These are phyloP conservation scores for Apocynum venetum DNA, from an alignment of 257 asterid genomes.

Conservation along the genomic window DNA sequence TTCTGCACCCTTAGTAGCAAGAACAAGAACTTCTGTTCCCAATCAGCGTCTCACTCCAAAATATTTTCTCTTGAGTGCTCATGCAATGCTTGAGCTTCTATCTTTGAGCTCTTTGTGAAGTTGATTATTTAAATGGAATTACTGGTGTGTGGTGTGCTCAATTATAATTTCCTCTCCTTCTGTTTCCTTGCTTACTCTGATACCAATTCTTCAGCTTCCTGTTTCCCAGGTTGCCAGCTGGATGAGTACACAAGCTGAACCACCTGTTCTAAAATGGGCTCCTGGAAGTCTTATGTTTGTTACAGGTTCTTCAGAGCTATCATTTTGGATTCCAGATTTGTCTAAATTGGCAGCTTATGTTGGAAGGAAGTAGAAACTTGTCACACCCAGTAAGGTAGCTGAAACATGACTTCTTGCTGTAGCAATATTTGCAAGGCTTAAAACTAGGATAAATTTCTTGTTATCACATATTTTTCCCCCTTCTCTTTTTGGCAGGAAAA, in stretches of 20 bases:
- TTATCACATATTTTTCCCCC: not conserved
- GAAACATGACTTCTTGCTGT: not conserved
- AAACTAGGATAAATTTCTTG: not conserved
- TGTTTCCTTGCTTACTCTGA: not conserved
- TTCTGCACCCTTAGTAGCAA: not conserved
- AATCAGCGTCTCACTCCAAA: not conserved
- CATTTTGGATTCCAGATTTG: constrained; percentile 96
- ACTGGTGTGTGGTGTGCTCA: not conserved
- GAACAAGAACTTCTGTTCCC: not conserved
- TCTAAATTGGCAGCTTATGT: constrained; percentile 89
- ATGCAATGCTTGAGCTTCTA: not conserved
- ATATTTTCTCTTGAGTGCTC: not conserved
- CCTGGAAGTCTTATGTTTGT: constrained; percentile 93
- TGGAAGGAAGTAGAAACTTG: constrained; percentile 60
- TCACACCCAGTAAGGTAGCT: constrained; percentile 4
- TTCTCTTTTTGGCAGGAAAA: not conserved
- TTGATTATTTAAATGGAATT: not conserved
- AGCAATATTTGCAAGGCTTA: not conserved
- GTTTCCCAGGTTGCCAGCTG: constrained; percentile 79
- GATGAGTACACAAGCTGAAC: constrained; percentile 86
- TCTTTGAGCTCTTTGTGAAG: not conserved
- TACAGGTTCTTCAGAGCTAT: constrained; percentile 91
- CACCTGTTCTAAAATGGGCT: constrained; percentile 92
- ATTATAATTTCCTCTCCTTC: not conserved
- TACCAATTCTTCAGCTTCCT: not conserved